Percentiles rank a stretch among this genome's conserved stretches.
phyloP scores from a whole-genome alignment of 345 rosid genomes.

The Barbarea vulgaris region DNA sequence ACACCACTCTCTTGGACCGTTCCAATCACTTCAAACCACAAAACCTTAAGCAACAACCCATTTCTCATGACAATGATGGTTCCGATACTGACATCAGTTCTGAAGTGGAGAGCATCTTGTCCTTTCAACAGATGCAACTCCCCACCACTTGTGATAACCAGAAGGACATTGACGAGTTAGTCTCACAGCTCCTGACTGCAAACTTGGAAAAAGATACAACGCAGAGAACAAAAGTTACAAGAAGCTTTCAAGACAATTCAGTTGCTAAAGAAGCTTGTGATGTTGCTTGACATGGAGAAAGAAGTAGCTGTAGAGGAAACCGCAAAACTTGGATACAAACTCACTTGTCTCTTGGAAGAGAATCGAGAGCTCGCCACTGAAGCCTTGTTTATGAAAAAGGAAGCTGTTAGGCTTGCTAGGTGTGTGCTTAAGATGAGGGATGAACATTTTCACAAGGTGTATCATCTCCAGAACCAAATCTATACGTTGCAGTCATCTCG shows the following conservation, averaged over 20 bases:
- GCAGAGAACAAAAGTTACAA: conserved; percentile 33
- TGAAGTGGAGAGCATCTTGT: conserved; percentile 14
- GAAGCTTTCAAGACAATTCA: conserved; percentile 57
- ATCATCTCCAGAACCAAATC: conserved; percentile 43
- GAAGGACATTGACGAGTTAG: conserved; percentile 25
- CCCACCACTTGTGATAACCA: conserved; percentile 5
- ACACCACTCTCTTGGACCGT: conserved; percentile 46
- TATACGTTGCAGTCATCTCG: conserved; percentile 45
- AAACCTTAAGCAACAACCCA: conserved; percentile 29
- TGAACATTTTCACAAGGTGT: conserved; percentile 51
- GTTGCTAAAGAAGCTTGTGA: conserved; percentile 59
- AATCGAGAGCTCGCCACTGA: conserved; percentile 52
- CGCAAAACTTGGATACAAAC: conserved; percentile 47
- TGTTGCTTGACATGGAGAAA: conserved; percentile 71
- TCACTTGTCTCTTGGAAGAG: conserved; percentile 52
- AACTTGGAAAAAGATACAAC: conserved; percentile 49
- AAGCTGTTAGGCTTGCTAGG: conserved; percentile 57
- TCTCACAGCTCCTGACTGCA: conserved; percentile 49
- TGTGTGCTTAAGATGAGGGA: conserved; percentile 62
- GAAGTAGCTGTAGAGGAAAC: conserved; percentile 56
- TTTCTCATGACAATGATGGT: neutral
- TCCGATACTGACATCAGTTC: conserved; percentile 18
- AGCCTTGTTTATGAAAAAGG: conserved; percentile 52
- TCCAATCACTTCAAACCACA: conserved; percentile 19
- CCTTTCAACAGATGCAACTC: conserved; percentile 25